A percentile compares a stretch with the other conserved stretches of the same genome.
Evolutionary conservation across 805 yeast genomes (phyloP).

Genomic region (Yamadazyma tumulicola): DNA sequence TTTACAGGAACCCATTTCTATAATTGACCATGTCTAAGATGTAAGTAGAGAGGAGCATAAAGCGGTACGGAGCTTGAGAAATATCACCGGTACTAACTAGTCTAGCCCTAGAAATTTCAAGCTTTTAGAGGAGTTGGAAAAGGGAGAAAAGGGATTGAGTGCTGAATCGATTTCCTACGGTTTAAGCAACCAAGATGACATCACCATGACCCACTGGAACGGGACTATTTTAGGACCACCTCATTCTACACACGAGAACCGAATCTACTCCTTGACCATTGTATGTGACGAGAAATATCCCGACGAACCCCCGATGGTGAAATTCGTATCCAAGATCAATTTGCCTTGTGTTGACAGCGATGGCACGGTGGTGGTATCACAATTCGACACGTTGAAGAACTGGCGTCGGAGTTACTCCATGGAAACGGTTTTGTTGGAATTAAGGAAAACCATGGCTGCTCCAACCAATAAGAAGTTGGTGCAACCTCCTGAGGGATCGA

Average conservation of each 20-base stretch:
- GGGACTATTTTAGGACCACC: constrained; percentile 99
- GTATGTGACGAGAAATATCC: constrained; percentile 86
- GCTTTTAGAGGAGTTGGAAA: constrained; percentile 91
- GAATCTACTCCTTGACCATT: constrained; percentile 81
- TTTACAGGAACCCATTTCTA: not conserved
- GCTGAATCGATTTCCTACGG: constrained; percentile 98
- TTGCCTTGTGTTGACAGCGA: constrained; percentile 81
- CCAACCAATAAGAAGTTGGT: constrained; percentile 76
- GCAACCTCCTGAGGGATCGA: constrained; percentile 90
- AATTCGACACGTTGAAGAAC: constrained; percentile 65
- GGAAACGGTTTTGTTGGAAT: constrained; percentile 87
- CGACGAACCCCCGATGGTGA: constrained; percentile 79
- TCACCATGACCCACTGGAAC: constrained; percentile 93
- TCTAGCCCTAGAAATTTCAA: constrained; percentile 88
- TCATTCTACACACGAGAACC: constrained; percentile 80
- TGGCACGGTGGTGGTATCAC: constrained; percentile 45
- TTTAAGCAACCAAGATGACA: constrained; percentile 83
- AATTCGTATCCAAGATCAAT: constrained; percentile 79
- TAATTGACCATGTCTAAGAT: constrained; percentile 47
- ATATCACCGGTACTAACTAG: constrained; percentile 2
- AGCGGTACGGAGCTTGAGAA: not conserved
- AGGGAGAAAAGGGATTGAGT: constrained; percentile 96
- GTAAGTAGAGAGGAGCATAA: constrained; percentile 28
- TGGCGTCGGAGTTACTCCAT: constrained; percentile 93
- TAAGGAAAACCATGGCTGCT: constrained; percentile 81